Evolutionary conservation across 768 basidiomycete species (phyloP).

Genomic region (Hygrocybe punicea): DNA sequence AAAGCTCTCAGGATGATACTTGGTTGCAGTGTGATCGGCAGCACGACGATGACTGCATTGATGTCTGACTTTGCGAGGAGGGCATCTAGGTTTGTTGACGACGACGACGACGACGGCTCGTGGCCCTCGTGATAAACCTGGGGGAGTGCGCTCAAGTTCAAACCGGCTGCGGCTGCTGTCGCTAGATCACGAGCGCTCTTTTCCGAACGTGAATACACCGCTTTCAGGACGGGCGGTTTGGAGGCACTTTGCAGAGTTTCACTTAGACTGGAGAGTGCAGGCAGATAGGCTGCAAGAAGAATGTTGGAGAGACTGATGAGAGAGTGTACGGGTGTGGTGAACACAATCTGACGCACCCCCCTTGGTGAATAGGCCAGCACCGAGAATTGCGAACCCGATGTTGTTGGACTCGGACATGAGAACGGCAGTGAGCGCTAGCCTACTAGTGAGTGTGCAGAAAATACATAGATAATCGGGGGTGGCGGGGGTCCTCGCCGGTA

Average conservation of each 20-base stretch:
- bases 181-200: conserved; percentile 56
- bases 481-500: too few species aligned
- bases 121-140: conserved; percentile 42
- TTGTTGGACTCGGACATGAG: too few species aligned
- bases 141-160: conserved; percentile 49
- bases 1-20: conserved; percentile 58
- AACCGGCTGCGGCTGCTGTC: conserved; percentile 38
- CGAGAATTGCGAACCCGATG: background rate
- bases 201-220: conserved; percentile 78
- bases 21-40: conserved; percentile 78
- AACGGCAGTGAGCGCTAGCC: too few species aligned
- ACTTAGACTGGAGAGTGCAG: too few species aligned
- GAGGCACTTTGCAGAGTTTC: conserved; percentile 26
- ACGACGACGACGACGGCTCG: too few species aligned
- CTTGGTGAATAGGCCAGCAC: conserved; percentile 14
- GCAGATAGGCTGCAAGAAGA: too few species aligned
- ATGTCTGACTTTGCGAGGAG: conserved; percentile 70
- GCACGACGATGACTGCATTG: conserved; percentile 64
- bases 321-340: too few species aligned
- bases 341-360: conserved; percentile 25
- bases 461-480: too few species aligned
- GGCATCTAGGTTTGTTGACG: conserved; percentile 27
- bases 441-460: too few species aligned
- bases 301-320: too few species aligned
- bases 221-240: conserved; percentile 46